Percentiles rank a stretch among this genome's conserved stretches.
phyloP scores from a whole-genome alignment of 2,329 filamentous ascomycete genomes.

The Pyrenochaeta sp. region DNA sequence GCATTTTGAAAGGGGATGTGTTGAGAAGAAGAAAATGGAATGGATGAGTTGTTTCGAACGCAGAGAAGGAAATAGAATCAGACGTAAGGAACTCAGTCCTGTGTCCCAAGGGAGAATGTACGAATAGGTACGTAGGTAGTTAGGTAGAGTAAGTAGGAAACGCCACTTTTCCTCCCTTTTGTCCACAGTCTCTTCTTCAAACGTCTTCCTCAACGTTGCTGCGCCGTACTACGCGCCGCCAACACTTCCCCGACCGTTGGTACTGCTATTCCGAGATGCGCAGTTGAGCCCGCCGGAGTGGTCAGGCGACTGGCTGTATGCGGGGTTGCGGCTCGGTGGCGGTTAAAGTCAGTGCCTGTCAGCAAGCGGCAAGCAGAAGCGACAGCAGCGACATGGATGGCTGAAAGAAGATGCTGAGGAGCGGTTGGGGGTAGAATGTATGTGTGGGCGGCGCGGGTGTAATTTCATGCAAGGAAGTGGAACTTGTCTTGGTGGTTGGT shows the following conservation, averaged over 20 bases:
- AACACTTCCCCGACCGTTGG: constrained; percentile 1
- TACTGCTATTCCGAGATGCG: constrained; percentile 10
- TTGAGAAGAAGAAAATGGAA: neutral
- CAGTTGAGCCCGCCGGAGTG: constrained; percentile 5
- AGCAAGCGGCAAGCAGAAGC: constrained; percentile 7
- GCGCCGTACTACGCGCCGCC: constrained; percentile 10
- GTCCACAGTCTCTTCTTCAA: too few species aligned
- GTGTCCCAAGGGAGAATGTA: too few species aligned
- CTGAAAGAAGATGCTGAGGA: neutral
- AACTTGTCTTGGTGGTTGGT: too few species aligned
- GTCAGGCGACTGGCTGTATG: constrained; percentile 8
- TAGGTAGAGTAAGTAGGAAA: neutral
- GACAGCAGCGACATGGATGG: neutral
- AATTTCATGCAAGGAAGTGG: too few species aligned
- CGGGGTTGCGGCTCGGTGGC: constrained; percentile 16
- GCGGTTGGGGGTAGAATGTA: neutral
- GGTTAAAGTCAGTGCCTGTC: constrained; percentile 8
- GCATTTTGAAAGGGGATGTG: constrained; percentile 11
- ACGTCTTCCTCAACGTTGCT: neutral
- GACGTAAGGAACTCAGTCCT: too few species aligned
- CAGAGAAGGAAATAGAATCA: neutral
- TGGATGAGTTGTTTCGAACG: neutral
- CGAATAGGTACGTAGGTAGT: too few species aligned
- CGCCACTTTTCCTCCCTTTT: neutral
- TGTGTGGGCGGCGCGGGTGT: constrained; percentile 2